A percentile compares a stretch with the other conserved stretches of the same genome.
Evolutionary conservation across 192 early-diverging fungal species (phyloP).

Genomic region (Backusella morwellensis): DNA sequence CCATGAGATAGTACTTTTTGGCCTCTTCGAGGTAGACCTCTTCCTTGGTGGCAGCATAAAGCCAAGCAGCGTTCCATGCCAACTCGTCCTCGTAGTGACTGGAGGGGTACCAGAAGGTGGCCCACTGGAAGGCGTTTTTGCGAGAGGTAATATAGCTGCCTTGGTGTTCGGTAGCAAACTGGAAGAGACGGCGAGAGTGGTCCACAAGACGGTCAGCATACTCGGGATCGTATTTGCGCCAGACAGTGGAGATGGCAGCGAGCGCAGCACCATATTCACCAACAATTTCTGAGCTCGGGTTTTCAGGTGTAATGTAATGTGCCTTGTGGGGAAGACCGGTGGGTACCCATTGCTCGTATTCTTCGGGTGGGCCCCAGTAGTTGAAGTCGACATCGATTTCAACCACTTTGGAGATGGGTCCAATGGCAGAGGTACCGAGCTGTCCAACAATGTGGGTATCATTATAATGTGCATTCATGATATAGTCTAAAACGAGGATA

Average conservation of each 20-base stretch:
- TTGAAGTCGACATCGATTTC: constrained; percentile 48
- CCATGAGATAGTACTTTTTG: constrained; percentile 29
- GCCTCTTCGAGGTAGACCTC: constrained; percentile 42
- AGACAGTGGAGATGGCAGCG: constrained; percentile 51
- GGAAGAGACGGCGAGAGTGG: constrained; percentile 47
- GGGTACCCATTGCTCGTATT: constrained; percentile 44
- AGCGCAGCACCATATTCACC: constrained; percentile 57
- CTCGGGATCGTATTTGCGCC: constrained; percentile 41
- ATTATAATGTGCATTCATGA: constrained; percentile 56
- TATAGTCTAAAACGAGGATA: constrained; percentile 37
- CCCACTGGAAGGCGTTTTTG: constrained; percentile 40
- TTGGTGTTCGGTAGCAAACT: constrained; percentile 37
- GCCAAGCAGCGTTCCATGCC: constrained; percentile 55
- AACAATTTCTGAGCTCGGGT: constrained; percentile 31
- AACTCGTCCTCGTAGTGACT: constrained; percentile 53
- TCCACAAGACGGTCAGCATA: constrained; percentile 45
- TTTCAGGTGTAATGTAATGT: constrained; percentile 29
- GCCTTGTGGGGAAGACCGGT: constrained; percentile 33
- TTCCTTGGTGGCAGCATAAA: constrained; percentile 51
- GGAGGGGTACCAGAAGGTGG: constrained; percentile 48
- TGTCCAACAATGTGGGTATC: constrained; percentile 50
- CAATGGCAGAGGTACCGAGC: constrained; percentile 26
- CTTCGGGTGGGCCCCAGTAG: constrained; percentile 56
- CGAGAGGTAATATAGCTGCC: constrained; percentile 35
- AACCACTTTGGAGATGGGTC: constrained; percentile 31